These are phyloP conservation scores for Daldinia sp. DNA, from an alignment of 2,329 filamentous ascomycete genomes.

Conservation along the genomic window DNA sequence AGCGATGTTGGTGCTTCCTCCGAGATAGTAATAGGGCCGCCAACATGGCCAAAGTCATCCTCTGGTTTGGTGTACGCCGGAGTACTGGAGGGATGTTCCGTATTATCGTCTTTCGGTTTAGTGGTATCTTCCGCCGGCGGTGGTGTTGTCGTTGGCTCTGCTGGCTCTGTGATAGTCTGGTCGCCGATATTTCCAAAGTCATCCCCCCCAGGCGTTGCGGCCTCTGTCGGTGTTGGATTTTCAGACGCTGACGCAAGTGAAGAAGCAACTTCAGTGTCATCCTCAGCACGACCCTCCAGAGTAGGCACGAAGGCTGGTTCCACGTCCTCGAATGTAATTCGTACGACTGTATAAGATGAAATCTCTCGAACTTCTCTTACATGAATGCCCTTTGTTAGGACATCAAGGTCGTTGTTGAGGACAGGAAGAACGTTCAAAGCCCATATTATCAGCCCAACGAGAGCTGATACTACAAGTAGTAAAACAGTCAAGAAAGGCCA, in stretches of 20 bases:
- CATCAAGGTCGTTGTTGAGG: slow-evolving; percentile 11
- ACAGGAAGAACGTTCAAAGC: slow-evolving; percentile 32
- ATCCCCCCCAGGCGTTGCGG: background rate
- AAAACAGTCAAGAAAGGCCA: slow-evolving; percentile 37
- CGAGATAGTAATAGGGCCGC: slow-evolving; percentile 13
- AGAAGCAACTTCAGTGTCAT: background rate
- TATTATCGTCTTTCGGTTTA: background rate
- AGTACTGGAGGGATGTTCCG: background rate
- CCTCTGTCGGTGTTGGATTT: background rate
- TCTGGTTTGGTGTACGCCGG: slow-evolving; percentile 6
- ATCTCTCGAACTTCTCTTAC: slow-evolving; percentile 5
- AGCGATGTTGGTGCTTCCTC: background rate
- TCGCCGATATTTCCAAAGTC: slow-evolving; percentile 23
- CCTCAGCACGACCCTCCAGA: slow-evolving; percentile 11
- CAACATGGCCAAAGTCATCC: slow-evolving; percentile 22
- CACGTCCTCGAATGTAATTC: background rate
- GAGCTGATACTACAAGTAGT: slow-evolving; percentile 19
- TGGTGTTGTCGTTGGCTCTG: slow-evolving; percentile 3
- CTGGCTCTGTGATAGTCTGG: slow-evolving; percentile 14
- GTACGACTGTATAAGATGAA: background rate
- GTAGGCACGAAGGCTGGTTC: background rate
- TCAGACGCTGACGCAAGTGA: background rate
- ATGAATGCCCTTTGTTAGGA: slow-evolving; percentile 6
- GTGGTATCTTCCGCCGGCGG: background rate
- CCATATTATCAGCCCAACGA: slow-evolving; percentile 31